Base-by-base conservation (phyloP, 1,284 basidiomycete species). In the Sanguinoderma infundibulare region DNA sequence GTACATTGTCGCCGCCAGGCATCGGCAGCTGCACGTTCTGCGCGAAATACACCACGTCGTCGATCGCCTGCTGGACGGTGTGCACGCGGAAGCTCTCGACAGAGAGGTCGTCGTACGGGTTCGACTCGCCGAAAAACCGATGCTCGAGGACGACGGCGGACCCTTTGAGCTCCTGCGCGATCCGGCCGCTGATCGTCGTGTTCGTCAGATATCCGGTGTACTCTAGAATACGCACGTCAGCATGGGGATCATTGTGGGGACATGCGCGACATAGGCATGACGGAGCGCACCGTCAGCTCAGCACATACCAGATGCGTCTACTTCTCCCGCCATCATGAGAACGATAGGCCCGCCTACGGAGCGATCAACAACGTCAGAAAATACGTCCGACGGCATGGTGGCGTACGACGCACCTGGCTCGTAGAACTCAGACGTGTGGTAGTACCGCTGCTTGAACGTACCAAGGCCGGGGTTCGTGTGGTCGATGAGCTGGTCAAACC, bases 381-480 rank as follows among this genome's bases (percentile, higher is more conserved):
- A 28, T 32, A 20, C 5, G 30, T 44, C 36, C 0, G 52, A 47
- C 9, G 30, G 17, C 6, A 49, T 12, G 46, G n/a, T 22, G 12
- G 26, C 7, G 28, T 6, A 26, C 20, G 22, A 59, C 56, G 32
- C 60, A 85, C 86, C 86, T 51, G 75, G 64, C 68, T 86, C 77
- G 66, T 89, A 90, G 70, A 80, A 87, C 69, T 89, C 84, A 71
- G 78, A 87, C 30, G 84, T 83, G 67, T 83, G 81, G 86, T 86
- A 90, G 74, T 83, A 92, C 44, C 90, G 81, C 72, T 92, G 90
- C 70, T 84, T 78, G 73, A 92, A 92, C 2, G 89, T 92, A 10
- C 90, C 90, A 17, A 84, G 74, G 22, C 77, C 77, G 2, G 87
- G 86, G 58, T 89, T 81, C 62, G 78, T 83, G 72, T 91, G 90